Conservation (phyloP, 768 basidiomycete species). For the Boletus coccyginus region DNA sequence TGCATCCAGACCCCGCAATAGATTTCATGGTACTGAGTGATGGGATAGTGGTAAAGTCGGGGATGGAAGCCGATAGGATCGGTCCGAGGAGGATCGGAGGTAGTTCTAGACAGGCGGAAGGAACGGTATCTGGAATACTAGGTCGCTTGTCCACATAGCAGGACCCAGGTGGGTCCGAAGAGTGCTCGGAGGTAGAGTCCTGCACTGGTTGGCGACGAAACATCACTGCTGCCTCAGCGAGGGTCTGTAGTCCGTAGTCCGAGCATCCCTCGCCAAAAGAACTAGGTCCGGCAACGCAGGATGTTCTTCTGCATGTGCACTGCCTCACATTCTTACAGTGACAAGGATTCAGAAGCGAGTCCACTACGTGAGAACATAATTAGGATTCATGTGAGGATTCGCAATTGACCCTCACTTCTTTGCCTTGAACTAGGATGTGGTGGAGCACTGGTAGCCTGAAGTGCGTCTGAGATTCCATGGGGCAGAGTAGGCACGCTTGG, state of each 20-base stretch:
- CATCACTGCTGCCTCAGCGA: constrained; percentile 38
- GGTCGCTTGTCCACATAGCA: constrained; percentile 10
- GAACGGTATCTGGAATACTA: background rate
- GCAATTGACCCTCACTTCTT: constrained; percentile 38
- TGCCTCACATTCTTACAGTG: constrained; percentile 53
- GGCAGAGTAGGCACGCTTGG: constrained; percentile 71
- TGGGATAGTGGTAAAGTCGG: constrained; percentile 56
- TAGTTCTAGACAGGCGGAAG: constrained; percentile 38
- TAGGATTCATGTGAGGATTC: background rate
- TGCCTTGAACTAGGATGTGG: constrained; percentile 45
- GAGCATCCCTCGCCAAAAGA: background rate
- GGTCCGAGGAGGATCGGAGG: constrained; percentile 44
- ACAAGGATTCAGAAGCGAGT: constrained; percentile 63
- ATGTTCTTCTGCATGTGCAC: constrained; percentile 44
- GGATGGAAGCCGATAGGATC: constrained; percentile 24
- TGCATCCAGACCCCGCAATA: constrained; percentile 67
- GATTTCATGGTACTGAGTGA: constrained; percentile 57
- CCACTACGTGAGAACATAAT: constrained; percentile 39
- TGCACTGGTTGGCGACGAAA: constrained; percentile 10
- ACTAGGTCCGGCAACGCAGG: constrained; percentile 3
- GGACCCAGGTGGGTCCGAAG: constrained; percentile 19
- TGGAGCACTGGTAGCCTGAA: constrained; percentile 27
- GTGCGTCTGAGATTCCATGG: constrained; percentile 65
- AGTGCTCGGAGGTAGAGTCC: constrained; percentile 1
- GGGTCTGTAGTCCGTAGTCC: constrained; percentile 30